Conservation (phyloP, 345 rosid genomes). For the Gossypium arboreum region DNA sequence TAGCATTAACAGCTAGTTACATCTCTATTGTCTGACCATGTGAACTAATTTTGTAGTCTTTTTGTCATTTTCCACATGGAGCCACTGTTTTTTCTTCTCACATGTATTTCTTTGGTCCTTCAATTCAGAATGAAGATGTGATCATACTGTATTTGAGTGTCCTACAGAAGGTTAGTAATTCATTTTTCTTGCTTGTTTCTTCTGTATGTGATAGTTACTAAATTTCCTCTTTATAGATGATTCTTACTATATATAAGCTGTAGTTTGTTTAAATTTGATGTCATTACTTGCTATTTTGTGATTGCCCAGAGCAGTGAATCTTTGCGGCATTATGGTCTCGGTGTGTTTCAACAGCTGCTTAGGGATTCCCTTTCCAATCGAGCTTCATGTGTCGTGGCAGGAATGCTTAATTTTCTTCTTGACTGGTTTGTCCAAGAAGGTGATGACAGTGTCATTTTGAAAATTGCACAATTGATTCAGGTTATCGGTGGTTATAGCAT, state of each 20-base stretch:
- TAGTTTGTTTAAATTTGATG: conserved; percentile 13
- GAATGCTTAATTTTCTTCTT: conserved; percentile 90
- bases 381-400: conserved; percentile 86
- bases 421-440: conserved; percentile 90
- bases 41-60: background rate
- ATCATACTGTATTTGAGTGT: conserved; percentile 79
- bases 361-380: conserved; percentile 87
- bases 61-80: background rate
- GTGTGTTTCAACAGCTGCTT: conserved; percentile 70
- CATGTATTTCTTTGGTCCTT: conserved; percentile 13
- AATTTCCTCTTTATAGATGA: background rate
- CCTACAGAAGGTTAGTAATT: conserved; percentile 84
- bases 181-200: conserved; percentile 18
- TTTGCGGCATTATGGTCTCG: conserved; percentile 75
- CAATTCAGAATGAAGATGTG: conserved; percentile 84
- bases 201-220: background rate
- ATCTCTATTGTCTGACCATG: background rate
- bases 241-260: background rate
- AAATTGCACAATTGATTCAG: conserved; percentile 78
- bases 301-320: conserved; percentile 99
- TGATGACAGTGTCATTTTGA: conserved; percentile 61
- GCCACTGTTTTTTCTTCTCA: conserved; percentile 21
- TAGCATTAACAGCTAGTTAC: no score
- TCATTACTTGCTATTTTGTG: conserved; percentile 44
- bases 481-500: conserved; percentile 95